These are phyloP conservation scores for Paramarasmius palmivorus DNA, from an alignment of 1,284 basidiomycete genomes.

Conservation along the genomic window DNA sequence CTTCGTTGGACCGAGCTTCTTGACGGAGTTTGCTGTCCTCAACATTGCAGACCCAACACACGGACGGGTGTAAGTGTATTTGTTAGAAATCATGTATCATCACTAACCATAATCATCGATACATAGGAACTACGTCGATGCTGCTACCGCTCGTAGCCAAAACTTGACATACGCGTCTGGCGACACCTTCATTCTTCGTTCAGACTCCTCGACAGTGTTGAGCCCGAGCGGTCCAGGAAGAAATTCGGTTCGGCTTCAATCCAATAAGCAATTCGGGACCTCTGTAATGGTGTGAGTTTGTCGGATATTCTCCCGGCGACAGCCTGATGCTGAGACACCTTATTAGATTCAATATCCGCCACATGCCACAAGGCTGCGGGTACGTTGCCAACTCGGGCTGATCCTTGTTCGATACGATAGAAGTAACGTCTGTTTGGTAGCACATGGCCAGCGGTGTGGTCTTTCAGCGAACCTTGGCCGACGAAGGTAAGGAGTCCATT, in stretches of 20 bases:
- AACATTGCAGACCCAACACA: background rate
- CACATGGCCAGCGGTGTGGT: slow-evolving; percentile 58
- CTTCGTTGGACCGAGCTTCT: background rate
- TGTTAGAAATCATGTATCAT: background rate
- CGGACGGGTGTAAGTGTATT: background rate
- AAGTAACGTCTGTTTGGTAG: slow-evolving; percentile 20
- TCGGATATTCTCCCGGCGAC: background rate
- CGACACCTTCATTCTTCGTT: slow-evolving; percentile 37
- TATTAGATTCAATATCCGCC: slow-evolving; percentile 3
- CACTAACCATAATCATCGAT: background rate
- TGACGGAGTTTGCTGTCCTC: background rate
- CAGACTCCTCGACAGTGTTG: slow-evolving; percentile 47
- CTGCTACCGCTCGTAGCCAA: slow-evolving; percentile 29
- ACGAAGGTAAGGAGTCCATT: background rate
- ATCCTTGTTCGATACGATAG: background rate
- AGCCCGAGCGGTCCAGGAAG: slow-evolving; percentile 43
- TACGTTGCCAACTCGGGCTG: slow-evolving; percentile 7
- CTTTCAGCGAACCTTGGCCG: slow-evolving; percentile 11
- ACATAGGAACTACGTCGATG: slow-evolving; percentile 40
- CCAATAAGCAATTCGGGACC: slow-evolving; percentile 42
- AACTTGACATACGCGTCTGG: slow-evolving; percentile 36
- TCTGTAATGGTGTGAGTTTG: slow-evolving; percentile 44
- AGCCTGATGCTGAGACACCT: background rate
- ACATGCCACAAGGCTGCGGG: slow-evolving; percentile 30
- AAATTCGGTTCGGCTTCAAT: slow-evolving; percentile 48